These are phyloP conservation scores for Leccinum barrowsii DNA, from an alignment of 768 basidiomycete genomes.

Conservation along the genomic window DNA sequence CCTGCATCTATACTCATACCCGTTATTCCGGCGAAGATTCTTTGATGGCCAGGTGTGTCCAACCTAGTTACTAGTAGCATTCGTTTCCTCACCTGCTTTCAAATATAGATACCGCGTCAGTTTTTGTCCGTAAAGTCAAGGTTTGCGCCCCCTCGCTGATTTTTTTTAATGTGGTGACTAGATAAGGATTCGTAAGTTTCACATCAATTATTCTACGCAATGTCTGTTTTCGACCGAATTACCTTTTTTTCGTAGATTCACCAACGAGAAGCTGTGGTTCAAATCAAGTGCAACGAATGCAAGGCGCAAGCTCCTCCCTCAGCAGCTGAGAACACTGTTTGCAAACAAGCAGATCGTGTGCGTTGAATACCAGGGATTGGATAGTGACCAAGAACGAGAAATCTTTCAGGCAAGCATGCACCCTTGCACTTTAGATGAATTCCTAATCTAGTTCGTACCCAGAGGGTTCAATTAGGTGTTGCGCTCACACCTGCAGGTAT, in stretches of 20 bases:
- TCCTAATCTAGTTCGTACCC: neutral
- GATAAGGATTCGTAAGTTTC: constrained; percentile 40
- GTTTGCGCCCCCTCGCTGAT: constrained; percentile 7
- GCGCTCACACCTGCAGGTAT: constrained; percentile 47
- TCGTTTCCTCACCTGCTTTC: constrained; percentile 1
- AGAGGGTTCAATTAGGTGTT: constrained; percentile 53
- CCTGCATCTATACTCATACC: neutral
- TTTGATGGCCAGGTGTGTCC: constrained; percentile 49
- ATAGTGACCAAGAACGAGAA: constrained; percentile 56
- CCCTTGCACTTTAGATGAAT: neutral
- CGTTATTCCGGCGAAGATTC: constrained; percentile 37
- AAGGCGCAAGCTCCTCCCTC: constrained; percentile 32
- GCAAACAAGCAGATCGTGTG: constrained; percentile 46
- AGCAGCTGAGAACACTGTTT: constrained; percentile 36
- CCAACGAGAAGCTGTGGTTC: constrained; percentile 38
- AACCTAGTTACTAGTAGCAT: neutral
- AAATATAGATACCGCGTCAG: constrained; percentile 43
- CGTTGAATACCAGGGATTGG: constrained; percentile 51
- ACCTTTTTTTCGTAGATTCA: constrained; percentile 18
- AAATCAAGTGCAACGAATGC: constrained; percentile 19
- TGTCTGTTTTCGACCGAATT: neutral
- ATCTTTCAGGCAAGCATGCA: constrained; percentile 50
- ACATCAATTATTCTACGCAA: neutral
- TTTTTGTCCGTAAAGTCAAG: neutral
- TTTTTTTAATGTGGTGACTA: constrained; percentile 9